Conservation (phyloP, 331 rosid species). For the Malus hybrid region DNA sequence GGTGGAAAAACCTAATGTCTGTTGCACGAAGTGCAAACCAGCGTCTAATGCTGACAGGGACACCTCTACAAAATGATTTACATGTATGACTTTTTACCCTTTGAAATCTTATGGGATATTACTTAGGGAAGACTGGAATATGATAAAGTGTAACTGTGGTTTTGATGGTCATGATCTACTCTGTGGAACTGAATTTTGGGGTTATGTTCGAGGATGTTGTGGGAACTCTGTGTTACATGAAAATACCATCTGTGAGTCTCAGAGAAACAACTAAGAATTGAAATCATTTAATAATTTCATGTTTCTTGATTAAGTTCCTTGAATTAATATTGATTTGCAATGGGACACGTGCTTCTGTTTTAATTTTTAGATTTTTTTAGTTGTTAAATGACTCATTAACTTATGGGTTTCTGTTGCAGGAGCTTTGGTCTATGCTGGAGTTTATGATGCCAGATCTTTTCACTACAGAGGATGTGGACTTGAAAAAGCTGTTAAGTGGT, state of each 20-base stretch:
- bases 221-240: no score
- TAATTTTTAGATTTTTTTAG: neutral
- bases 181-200: neutral
- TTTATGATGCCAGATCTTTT: slow-evolving; percentile 98
- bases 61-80: slow-evolving; percentile 93
- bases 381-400: neutral
- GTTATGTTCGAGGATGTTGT: neutral
- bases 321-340: neutral
- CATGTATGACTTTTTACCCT: slow-evolving; percentile 35
- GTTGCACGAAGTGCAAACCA: slow-evolving; percentile 89
- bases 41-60: slow-evolving; percentile 96
- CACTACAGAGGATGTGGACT: slow-evolving; percentile 78
- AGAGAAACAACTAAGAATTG: neutral
- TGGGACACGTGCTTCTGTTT: neutral
- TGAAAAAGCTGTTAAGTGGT: slow-evolving; percentile 71
- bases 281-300: neutral
- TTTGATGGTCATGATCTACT: neutral
- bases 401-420: slow-evolving; percentile 49
- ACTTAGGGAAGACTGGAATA: neutral
- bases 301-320: neutral
- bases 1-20: slow-evolving; percentile 95
- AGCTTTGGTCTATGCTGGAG: slow-evolving; percentile 92
- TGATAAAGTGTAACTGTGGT: neutral
- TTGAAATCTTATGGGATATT: neutral
- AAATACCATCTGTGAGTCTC: no score